Base-by-base conservation (phyloP, 805 yeast species). In the Starmera quercuum region DNA sequence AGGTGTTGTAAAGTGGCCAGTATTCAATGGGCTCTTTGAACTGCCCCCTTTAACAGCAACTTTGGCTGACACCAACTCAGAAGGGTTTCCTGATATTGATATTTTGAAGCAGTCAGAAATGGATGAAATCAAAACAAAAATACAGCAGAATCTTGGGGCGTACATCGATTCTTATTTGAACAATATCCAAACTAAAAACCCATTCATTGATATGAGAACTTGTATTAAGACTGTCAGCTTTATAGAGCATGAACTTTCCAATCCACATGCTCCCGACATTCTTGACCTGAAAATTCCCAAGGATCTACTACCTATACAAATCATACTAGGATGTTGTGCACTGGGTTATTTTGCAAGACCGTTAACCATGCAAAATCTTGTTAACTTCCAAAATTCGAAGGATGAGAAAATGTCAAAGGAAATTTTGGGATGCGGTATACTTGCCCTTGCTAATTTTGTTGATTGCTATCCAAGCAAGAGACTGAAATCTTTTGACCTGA, bases 161-260 rank as follows among this genome's bases (percentile, higher is more conserved):
- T 40, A 45, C 28, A 20, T 49, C 7, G 30, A 39, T 5, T 33
- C 33, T 8, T 49, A 40, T 26, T 36, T 41, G 15, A 22, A 30
- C 6, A 31, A 43, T 22, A 37, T 46, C n/a, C 43, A 49, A 8
- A 40, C 25, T n/a, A 47, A 47, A 29, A 46, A 45, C 24, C 51
- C 51, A 4, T 40, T 36, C 19, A 36, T 49, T 23, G 40, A 38
- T 26, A 19, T 33, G 3, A 35, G 32, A 21, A 18, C 18, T 1
- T 11, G 46, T 9, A n/a, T 36, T 8, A 20, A 21, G 11, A 40
- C 50, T 11, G 39, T 37, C 7, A 31, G 37, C 7, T 40, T 34
- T 23, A 23, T 46, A 9, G 29, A 33, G n/a, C 20, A 20, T 5
- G 6, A 20, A n/a, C 8, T 27, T 2, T 15, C 24, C 14, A 11